Conservation (phyloP, 768 basidiomycete species). For the Lentinula aciculospora region DNA sequence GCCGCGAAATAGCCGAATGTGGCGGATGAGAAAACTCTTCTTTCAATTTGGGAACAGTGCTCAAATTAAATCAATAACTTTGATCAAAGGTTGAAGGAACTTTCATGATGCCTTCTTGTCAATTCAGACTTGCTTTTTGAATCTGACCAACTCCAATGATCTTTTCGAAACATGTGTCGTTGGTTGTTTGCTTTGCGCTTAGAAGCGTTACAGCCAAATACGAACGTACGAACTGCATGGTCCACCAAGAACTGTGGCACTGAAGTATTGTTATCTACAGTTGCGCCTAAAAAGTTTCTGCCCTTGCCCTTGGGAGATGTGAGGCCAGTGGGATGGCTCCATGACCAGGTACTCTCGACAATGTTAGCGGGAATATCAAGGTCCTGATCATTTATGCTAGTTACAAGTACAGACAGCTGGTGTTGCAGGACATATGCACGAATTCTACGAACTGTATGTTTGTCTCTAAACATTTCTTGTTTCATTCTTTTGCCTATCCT, state of each 20-base stretch:
- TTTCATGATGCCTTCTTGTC: neutral
- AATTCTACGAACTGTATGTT: slow-evolving; percentile 29
- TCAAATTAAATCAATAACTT: too few relatives aligned
- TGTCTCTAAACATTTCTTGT: too few relatives aligned
- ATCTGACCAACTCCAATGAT: neutral
- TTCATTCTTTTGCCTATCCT: neutral
- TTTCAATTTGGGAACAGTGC: too few relatives aligned
- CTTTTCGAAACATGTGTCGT: neutral
- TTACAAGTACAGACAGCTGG: slow-evolving; percentile 27
- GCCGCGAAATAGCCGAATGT: neutral
- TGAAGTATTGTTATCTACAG: slow-evolving; percentile 16
- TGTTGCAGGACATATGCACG: slow-evolving; percentile 28
- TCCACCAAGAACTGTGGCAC: neutral
- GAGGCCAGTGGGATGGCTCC: slow-evolving; percentile 35
- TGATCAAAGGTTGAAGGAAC: neutral
- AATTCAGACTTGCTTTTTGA: neutral
- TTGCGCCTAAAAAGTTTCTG: slow-evolving; percentile 36
- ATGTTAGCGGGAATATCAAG: neutral
- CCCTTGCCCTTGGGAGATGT: slow-evolving; percentile 33
- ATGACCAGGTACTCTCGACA: slow-evolving; percentile 27
- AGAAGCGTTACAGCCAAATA: neutral
- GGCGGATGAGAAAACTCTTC: neutral
- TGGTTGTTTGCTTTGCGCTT: neutral
- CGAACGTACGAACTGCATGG: neutral
- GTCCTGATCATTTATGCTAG: slow-evolving; percentile 8